Evolutionary conservation across 208 protist genomes (phyloP), one percentile per base, ranked within the genome.

Genomic region (Crithidia sp.): DNA sequence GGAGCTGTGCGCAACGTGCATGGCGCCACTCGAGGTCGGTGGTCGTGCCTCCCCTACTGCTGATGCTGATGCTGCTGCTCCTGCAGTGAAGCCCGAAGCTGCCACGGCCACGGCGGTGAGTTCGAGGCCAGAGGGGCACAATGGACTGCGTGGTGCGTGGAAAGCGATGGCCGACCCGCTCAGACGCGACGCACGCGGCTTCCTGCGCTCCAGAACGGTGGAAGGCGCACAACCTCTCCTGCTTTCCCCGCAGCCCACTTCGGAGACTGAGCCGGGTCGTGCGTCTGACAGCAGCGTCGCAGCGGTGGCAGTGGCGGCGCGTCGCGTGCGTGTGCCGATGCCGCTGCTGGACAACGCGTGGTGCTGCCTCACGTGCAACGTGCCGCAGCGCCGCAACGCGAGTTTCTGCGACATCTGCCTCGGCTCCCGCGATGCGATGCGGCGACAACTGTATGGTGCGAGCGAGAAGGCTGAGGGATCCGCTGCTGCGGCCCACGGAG

Each of bases 351-450:
- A 74, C 43, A 81, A 78, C 49, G 71, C 80, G 49, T 96, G 92
- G 92, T 92, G 84, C 81, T 96, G 92, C 68, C 49, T 47, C 4
- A 67, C 79, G 54, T 96, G 92, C 75, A 89, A 96, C 59, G 87
- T 96, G 17, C 37, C 86, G 16, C 88, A 93, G 19, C 84, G 92
- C 2, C 88, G 90, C 58, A 96, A 96, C 58, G 88, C 74, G 8
- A 74, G 53, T 39, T 96, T 94, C 78, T 96, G 92, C 81, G 92
- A 96, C 65, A 90, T 95, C 41, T 96, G 92, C 64, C 85, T 96
- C 2, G 71, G 69, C 2, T 81, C 89, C 37, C 81, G 84, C 16
- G 63, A 74, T 19, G 39, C n/a, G 7, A 45, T 67, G 40, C 19
- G 12, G 14, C 57, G 43, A 28, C 28, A 28, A 28, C 28, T 28